Percentiles rank a stretch among this genome's conserved stretches.
Conservation (phyloP, 1,139 yeast genomes). For the Yamadazyma conglobata region DNA sequence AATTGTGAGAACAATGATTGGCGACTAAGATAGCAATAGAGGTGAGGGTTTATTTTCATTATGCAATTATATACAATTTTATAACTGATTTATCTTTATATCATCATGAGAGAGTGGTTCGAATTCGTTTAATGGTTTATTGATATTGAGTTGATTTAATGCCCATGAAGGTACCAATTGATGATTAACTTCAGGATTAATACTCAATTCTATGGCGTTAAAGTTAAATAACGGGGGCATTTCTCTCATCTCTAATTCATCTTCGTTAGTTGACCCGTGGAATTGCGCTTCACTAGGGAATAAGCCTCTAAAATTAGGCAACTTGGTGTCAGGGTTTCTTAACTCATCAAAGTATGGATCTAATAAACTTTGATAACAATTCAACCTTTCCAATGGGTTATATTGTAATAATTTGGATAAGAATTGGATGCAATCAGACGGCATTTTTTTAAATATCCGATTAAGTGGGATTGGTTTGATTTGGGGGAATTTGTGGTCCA, state of each 20-base stretch:
- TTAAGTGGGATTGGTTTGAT: constrained; percentile 89
- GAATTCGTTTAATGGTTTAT: constrained; percentile 13
- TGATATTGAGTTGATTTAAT: constrained; percentile 13
- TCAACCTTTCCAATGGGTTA: constrained; percentile 68
- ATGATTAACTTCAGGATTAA: constrained; percentile 33
- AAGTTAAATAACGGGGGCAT: constrained; percentile 50
- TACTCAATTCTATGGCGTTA: constrained; percentile 46
- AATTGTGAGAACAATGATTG: too few species aligned
- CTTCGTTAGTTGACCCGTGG: constrained; percentile 20
- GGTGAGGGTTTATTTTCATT: background rate
- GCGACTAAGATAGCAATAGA: too few species aligned
- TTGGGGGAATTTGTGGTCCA: constrained; percentile 96
- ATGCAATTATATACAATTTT: constrained; percentile 5
- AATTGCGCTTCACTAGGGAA: constrained; percentile 28
- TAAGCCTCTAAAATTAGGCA: constrained; percentile 52
- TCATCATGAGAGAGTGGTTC: constrained; percentile 15
- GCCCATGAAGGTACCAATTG: constrained; percentile 43
- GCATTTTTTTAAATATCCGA: constrained; percentile 72
- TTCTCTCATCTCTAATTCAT: constrained; percentile 40
- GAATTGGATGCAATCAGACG: constrained; percentile 60
- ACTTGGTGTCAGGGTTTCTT: constrained; percentile 49
- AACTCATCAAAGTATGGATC: constrained; percentile 79
- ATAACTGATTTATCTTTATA: constrained; percentile 11
- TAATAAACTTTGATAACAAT: constrained; percentile 65
- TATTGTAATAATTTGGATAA: constrained; percentile 64